phyloP scores from a whole-genome alignment of 768 basidiomycete species.

The Lactarius deliciosus region DNA sequence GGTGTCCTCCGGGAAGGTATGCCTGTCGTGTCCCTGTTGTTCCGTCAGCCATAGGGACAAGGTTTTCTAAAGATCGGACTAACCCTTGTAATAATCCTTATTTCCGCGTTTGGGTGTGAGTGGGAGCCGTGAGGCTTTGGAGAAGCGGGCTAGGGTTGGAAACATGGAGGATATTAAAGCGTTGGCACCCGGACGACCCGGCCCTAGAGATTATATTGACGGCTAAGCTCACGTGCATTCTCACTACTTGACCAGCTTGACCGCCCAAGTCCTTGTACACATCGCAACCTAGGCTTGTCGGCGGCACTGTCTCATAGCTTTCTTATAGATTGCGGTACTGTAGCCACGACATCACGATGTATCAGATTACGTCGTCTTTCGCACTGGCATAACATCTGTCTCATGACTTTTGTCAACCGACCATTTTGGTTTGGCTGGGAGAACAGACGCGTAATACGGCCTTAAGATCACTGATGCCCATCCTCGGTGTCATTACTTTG shows the following conservation, averaged over 20 bases:
- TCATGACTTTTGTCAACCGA: neutral
- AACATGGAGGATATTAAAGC: conserved; percentile 17
- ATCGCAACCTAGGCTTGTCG: neutral
- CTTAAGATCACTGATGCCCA: neutral
- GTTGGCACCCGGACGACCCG: neutral
- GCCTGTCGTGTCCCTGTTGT: conserved; percentile 77
- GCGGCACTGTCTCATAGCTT: neutral
- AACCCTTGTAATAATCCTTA: conserved; percentile 97
- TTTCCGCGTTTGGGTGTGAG: conserved; percentile 86
- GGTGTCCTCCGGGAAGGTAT: conserved; percentile 74
- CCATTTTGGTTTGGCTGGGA: neutral
- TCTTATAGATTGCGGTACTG: neutral
- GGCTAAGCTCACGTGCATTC: neutral
- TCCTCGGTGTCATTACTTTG: neutral
- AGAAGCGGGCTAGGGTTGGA: conserved; percentile 46
- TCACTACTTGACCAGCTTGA: neutral
- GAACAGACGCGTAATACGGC: neutral
- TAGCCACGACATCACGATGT: neutral
- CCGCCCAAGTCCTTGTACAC: neutral
- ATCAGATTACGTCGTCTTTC: neutral
- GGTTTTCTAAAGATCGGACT: conserved; percentile 11
- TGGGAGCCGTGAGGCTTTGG: conserved; percentile 82
- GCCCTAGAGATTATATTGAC: neutral
- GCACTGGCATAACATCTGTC: neutral
- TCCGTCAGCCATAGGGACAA: neutral